phyloP scores from a whole-genome alignment of 2,329 filamentous ascomycete genomes.

The Trichophyton simii region DNA sequence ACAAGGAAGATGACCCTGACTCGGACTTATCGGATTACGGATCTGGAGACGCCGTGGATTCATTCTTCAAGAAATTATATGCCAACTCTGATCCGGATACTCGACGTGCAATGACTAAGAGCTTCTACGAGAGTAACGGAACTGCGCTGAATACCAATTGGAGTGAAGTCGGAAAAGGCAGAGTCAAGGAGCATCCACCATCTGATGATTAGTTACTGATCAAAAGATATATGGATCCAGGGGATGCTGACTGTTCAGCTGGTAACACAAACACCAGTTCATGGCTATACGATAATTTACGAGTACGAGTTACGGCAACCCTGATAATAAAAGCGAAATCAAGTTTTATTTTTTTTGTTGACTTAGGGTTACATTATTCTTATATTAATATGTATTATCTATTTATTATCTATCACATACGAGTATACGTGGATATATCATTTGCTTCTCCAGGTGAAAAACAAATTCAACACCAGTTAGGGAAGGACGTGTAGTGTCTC shows the following conservation, averaged over 20 bases:
- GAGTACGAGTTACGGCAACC: neutral
- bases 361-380: neutral
- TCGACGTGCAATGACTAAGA: constrained; percentile 93
- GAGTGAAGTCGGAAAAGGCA: constrained; percentile 61
- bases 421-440: too few species aligned
- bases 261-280: neutral
- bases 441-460: too few species aligned
- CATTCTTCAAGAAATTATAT: constrained; percentile 87
- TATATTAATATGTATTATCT: too few species aligned
- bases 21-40: constrained; percentile 40
- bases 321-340: neutral
- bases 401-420: too few species aligned
- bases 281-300: neutral
- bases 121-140: constrained; percentile 84
- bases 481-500: too few species aligned
- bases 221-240: neutral
- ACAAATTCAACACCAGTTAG: too few species aligned
- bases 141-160: constrained; percentile 88
- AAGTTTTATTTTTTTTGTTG: neutral
- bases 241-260: neutral
- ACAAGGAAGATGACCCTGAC: constrained; percentile 37
- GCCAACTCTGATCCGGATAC: constrained; percentile 64
- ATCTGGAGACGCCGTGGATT: constrained; percentile 53
- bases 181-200: constrained; percentile 42
- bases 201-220: constrained; percentile 8